Conservation (phyloP, 805 yeast species). For the Saturnispora kantuleensis region DNA sequence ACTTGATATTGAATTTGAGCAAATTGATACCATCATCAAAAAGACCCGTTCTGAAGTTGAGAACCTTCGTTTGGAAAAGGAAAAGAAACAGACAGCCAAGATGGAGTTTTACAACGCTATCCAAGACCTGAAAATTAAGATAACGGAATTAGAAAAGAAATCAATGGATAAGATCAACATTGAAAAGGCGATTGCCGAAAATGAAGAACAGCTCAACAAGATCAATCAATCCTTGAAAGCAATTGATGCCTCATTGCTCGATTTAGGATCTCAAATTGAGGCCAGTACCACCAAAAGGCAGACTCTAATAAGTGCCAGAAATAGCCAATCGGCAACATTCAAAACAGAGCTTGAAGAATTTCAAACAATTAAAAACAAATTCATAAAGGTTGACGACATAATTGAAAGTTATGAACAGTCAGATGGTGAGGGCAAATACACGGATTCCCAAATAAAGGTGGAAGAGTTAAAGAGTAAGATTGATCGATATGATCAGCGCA, state of each 20-base stretch:
- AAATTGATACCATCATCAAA: conserved; percentile 32
- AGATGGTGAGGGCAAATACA: conserved; percentile 26
- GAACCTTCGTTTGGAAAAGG: conserved; percentile 33
- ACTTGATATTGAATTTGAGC: conserved; percentile 35
- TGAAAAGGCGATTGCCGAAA: conserved; percentile 29
- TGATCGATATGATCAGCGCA: background rate
- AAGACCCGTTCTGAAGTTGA: conserved; percentile 28
- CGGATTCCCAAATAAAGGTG: conserved; percentile 23
- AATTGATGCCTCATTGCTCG: background rate
- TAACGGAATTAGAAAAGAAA: conserved; percentile 44
- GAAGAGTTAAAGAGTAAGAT: conserved; percentile 16
- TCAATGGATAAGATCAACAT: conserved; percentile 37
- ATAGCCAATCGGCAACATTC: background rate
- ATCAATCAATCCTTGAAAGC: conserved; percentile 4
- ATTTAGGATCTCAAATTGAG: background rate
- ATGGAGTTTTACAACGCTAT: conserved; percentile 37
- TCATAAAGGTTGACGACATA: conserved; percentile 36
- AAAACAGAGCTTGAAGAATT: conserved; percentile 23
- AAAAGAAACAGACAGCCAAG: conserved; percentile 33
- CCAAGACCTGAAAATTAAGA: conserved; percentile 42
- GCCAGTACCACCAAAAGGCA: background rate
- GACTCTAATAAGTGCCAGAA: background rate
- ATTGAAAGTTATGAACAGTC: conserved; percentile 25
- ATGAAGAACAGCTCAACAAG: conserved; percentile 18
- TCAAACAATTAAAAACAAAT: conserved; percentile 33